Conservation (phyloP, 257 asterid species). For the Nyctanthes arbortristis region DNA sequence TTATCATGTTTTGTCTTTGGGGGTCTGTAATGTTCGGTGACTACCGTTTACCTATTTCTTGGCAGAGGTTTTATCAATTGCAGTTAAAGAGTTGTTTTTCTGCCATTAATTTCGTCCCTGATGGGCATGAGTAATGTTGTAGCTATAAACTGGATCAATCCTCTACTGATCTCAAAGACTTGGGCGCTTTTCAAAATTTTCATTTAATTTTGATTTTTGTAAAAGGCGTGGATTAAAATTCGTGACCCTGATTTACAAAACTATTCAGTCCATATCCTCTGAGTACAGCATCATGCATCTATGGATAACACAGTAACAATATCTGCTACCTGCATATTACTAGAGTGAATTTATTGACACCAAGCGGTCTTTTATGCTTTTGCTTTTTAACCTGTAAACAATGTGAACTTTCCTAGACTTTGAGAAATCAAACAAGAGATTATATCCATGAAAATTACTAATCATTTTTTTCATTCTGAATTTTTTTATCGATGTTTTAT, state of each 20-base stretch:
- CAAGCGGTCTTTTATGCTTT: no score
- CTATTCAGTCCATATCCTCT: background rate
- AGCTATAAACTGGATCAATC: background rate
- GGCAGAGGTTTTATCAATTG: background rate
- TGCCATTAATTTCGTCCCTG: conserved; percentile 7
- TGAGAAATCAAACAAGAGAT: background rate
- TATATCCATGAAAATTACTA: background rate
- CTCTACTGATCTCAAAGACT: background rate
- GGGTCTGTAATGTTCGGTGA: background rate
- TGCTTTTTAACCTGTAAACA: background rate
- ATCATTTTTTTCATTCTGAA: background rate
- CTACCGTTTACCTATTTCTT: conserved; percentile 5
- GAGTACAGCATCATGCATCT: background rate
- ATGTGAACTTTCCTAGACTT: no score
- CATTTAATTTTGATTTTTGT: background rate
- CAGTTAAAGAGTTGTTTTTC: background rate
- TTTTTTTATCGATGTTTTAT: conserved; percentile 6
- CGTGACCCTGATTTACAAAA: background rate
- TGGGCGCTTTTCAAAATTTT: conserved; percentile 1
- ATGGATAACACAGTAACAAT: background rate
- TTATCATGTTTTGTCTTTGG: background rate
- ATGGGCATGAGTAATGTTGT: conserved; percentile 10
- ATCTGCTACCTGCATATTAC: background rate
- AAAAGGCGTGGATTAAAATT: background rate
- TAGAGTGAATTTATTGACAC: background rate